Percentiles rank a stretch among this genome's conserved stretches.
These are phyloP conservation scores for Blastocystis sp. DNA, from an alignment of 352 stramenopile species.

Conservation along the genomic window DNA sequence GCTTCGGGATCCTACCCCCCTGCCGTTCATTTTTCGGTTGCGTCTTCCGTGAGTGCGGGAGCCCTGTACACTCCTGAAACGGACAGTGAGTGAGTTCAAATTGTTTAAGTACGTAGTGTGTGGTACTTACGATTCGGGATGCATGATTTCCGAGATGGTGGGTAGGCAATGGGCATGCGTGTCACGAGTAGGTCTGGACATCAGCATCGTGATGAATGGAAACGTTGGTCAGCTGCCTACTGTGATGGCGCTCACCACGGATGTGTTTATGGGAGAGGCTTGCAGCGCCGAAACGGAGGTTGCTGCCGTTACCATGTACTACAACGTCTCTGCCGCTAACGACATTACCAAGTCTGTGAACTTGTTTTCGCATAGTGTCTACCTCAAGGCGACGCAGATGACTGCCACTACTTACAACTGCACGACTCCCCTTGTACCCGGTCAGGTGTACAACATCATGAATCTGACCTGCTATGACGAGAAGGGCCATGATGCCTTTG, in stretches of 20 bases:
- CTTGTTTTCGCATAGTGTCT: not conserved
- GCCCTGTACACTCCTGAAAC: too few relatives aligned
- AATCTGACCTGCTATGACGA: not conserved
- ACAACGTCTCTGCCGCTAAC: not conserved
- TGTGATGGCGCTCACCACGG: not conserved
- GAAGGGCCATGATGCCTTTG: slow-evolving; percentile 1
- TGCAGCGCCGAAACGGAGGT: not conserved
- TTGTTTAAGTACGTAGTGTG: not conserved
- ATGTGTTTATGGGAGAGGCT: not conserved
- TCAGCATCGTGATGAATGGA: not conserved
- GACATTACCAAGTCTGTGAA: not conserved
- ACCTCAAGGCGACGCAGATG: not conserved
- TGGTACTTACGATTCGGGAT: slow-evolving; percentile 10
- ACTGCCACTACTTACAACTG: not conserved
- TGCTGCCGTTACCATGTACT: not conserved
- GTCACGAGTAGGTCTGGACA: not conserved
- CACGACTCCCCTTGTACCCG: not conserved
- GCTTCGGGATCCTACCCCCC: too few relatives aligned
- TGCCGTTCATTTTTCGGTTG: too few relatives aligned
- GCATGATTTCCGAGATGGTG: not conserved
- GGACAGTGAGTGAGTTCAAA: too few relatives aligned
- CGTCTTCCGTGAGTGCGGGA: too few relatives aligned
- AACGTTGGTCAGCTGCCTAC: not conserved
- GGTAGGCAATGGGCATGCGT: not conserved
- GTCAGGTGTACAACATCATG: slow-evolving; percentile 2